These are phyloP conservation scores for Platismatia glauca DNA, from an alignment of 495 filamentous ascomycete species.

Conservation along the genomic window DNA sequence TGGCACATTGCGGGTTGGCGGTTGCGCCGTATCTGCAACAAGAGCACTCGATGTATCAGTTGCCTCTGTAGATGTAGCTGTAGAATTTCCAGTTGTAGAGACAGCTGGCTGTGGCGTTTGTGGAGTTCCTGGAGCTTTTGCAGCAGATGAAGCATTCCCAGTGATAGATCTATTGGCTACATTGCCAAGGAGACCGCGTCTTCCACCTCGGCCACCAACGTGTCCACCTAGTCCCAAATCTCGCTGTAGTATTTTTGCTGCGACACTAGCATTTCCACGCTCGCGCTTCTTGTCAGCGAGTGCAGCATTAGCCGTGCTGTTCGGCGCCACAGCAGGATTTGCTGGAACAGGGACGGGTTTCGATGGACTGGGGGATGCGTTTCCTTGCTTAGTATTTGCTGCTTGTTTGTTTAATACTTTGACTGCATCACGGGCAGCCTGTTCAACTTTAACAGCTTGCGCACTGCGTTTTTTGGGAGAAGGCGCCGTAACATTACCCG, in stretches of 20 bases:
- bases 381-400: slow-evolving; percentile 30
- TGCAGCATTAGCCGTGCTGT: slow-evolving; percentile 23
- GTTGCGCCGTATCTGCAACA: slow-evolving; percentile 6
- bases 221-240: slow-evolving; percentile 75
- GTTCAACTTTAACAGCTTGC: slow-evolving; percentile 42
- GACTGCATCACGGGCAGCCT: slow-evolving; percentile 62
- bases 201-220: slow-evolving; percentile 39
- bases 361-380: slow-evolving; percentile 27
- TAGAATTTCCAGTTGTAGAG: slow-evolving; percentile 1
- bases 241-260: slow-evolving; percentile 78
- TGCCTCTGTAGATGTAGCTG: not conserved
- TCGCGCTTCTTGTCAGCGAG: slow-evolving; percentile 47
- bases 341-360: slow-evolving; percentile 29
- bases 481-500: slow-evolving; percentile 24
- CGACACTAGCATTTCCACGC: slow-evolving; percentile 63
- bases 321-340: slow-evolving; percentile 17
- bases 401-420: slow-evolving; percentile 71
- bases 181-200: slow-evolving; percentile 26
- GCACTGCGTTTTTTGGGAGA: slow-evolving; percentile 39
- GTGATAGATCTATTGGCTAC: slow-evolving; percentile 37
- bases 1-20: slow-evolving; percentile 22
- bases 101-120: slow-evolving; percentile 9
- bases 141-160: slow-evolving; percentile 42
- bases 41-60: slow-evolving; percentile 8
- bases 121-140: slow-evolving; percentile 10